Conservation (phyloP, 345 rosid species). For the Salix koriyanagi region DNA sequence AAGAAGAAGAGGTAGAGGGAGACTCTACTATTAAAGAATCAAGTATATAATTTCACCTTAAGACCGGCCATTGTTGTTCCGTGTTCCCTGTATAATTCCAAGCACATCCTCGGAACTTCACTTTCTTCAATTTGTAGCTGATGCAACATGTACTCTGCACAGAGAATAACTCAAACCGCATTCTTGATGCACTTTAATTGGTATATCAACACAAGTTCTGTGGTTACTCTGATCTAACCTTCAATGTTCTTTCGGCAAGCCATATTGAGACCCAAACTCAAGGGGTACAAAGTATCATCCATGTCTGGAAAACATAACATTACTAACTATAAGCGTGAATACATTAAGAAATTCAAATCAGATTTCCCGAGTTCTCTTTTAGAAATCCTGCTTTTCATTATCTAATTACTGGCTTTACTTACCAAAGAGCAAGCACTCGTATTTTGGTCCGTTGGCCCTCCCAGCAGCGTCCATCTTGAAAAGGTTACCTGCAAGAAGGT, state of each 20-base stretch:
- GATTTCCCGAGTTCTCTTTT: neutral
- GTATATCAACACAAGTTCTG: neutral
- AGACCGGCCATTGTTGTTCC: slow-evolving; percentile 99
- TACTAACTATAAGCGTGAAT: too few species aligned
- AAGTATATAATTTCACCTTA: slow-evolving; percentile 40
- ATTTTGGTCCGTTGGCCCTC: slow-evolving; percentile 38
- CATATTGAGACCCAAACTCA: slow-evolving; percentile 68
- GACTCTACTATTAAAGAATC: neutral
- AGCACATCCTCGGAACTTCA: slow-evolving; percentile 77
- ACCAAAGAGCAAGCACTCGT: slow-evolving; percentile 87
- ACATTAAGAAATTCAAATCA: neutral
- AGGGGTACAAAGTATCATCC: slow-evolving; percentile 86
- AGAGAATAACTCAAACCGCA: neutral
- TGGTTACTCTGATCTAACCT: slow-evolving; percentile 37
- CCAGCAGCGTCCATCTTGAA: slow-evolving; percentile 51
- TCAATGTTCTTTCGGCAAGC: slow-evolving; percentile 79
- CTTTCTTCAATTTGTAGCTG: slow-evolving; percentile 63
- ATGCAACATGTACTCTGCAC: slow-evolving; percentile 71
- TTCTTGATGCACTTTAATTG: neutral
- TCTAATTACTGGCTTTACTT: neutral
- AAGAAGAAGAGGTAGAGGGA: neutral
- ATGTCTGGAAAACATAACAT: slow-evolving; percentile 44
- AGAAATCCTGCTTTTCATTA: neutral
- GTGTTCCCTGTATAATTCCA: slow-evolving; percentile 77
- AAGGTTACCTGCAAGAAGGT: slow-evolving; percentile 25